Conservation (phyloP, 2,329 filamentous ascomycete genomes). For the Scortechinia acanthostroma region DNA sequence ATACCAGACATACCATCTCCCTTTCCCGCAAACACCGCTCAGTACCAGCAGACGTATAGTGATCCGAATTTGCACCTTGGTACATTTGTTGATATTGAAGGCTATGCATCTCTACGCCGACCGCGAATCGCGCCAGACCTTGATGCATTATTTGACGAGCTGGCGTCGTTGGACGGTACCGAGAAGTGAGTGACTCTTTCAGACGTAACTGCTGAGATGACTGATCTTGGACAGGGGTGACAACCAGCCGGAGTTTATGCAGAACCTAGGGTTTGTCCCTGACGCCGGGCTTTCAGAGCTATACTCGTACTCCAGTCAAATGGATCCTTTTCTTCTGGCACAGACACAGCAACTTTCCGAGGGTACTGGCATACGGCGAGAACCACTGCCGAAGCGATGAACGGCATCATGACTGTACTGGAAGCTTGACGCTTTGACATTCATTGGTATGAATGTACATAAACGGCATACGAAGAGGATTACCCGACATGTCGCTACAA, state of each 20-base stretch:
- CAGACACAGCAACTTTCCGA: slow-evolving; percentile 10
- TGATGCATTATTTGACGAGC: slow-evolving; percentile 42
- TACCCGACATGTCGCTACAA: neutral
- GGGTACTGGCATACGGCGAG: neutral
- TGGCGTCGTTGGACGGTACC: slow-evolving; percentile 39
- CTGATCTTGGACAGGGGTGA: slow-evolving; percentile 13
- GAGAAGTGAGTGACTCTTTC: slow-evolving; percentile 20
- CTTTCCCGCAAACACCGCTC: slow-evolving; percentile 6
- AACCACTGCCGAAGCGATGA: neutral
- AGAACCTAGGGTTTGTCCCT: slow-evolving; percentile 22
- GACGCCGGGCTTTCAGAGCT: slow-evolving; percentile 20
- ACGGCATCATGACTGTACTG: neutral
- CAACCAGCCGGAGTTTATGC: slow-evolving; percentile 24
- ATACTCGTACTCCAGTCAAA: slow-evolving; percentile 20
- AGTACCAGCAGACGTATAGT: slow-evolving; percentile 11
- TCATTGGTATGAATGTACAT: too few species aligned
- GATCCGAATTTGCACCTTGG: slow-evolving; percentile 15
- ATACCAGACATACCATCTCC: neutral
- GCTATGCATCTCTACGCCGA: slow-evolving; percentile 12
- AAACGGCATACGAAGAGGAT: too few species aligned
- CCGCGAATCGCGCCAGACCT: slow-evolving; percentile 22
- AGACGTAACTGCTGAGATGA: neutral
- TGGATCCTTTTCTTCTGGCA: slow-evolving; percentile 19
- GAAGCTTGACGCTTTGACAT: too few species aligned
- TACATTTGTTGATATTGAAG: slow-evolving; percentile 17